A percentile compares a stretch with the other conserved stretches of the same genome.
Evolutionary conservation across 2,329 filamentous ascomycete genomes (phyloP).

Genomic region (Chaetomium olivaceum): DNA sequence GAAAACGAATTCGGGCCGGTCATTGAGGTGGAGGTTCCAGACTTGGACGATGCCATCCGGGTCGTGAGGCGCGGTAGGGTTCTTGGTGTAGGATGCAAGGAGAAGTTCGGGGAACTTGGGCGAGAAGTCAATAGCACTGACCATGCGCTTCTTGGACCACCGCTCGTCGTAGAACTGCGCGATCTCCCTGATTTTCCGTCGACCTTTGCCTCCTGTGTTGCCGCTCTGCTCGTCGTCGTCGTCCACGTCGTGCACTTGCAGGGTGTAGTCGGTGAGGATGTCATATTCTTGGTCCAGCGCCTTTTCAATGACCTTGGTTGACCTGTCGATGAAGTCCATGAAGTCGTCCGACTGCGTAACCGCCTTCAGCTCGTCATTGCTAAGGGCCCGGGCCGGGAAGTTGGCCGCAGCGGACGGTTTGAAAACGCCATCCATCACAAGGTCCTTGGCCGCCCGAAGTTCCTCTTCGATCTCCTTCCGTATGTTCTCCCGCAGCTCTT

Average conservation of each 20-base stretch:
- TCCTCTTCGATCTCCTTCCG: slow-evolving; percentile 92
- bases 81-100: slow-evolving; percentile 95
- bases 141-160: slow-evolving; percentile 97
- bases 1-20: slow-evolving; percentile 93
- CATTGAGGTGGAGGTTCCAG: slow-evolving; percentile 95
- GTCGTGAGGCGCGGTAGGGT: slow-evolving; percentile 89
- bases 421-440: slow-evolving; percentile 53
- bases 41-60: slow-evolving; percentile 92
- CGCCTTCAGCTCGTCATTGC: slow-evolving; percentile 81
- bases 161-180: slow-evolving; percentile 92
- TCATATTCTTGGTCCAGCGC: slow-evolving; percentile 96
- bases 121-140: slow-evolving; percentile 93
- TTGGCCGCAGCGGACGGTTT: slow-evolving; percentile 49
- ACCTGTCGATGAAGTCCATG: slow-evolving; percentile 90
- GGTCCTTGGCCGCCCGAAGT: slow-evolving; percentile 69
- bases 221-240: slow-evolving; percentile 80
- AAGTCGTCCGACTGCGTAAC: slow-evolving; percentile 93
- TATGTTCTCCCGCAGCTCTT: slow-evolving; percentile 82
- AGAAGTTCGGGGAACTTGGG: slow-evolving; percentile 92
- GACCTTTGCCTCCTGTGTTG: slow-evolving; percentile 68
- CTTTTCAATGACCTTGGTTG: slow-evolving; percentile 94
- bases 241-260: slow-evolving; percentile 72
- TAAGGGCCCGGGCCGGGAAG: slow-evolving; percentile 79
- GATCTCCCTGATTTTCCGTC: slow-evolving; percentile 78
- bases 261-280: slow-evolving; percentile 89